These are phyloP conservation scores for Hevea brasiliensis DNA, from an alignment of 345 rosid genomes.

Conservation along the genomic window DNA sequence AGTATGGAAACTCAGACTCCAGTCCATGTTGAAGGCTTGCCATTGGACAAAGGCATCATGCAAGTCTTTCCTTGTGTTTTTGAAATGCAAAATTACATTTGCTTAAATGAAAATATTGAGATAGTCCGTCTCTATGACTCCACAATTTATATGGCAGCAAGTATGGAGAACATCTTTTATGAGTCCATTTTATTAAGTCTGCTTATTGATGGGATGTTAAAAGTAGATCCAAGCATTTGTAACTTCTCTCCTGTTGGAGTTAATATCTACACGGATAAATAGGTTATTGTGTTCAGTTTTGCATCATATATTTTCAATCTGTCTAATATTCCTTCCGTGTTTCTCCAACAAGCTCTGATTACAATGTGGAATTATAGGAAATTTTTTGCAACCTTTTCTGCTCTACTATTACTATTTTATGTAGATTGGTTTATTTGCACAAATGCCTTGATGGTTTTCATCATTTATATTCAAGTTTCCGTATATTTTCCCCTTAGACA, in stretches of 20 bases:
- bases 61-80: not conserved
- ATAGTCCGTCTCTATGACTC: too few relatives aligned
- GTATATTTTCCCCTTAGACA: not conserved
- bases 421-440: not conserved
- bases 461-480: not conserved
- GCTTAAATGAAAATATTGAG: not conserved
- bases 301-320: not conserved
- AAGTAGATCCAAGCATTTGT: not conserved
- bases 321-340: not conserved
- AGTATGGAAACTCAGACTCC: not conserved
- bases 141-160: not conserved
- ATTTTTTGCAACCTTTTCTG: not conserved
- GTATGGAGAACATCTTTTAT: not conserved
- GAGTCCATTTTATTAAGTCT: not conserved
- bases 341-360: not conserved
- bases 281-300: not conserved
- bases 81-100: too few relatives aligned
- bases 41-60: not conserved
- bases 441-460: not conserved
- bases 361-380: not conserved
- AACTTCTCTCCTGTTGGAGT: not conserved
- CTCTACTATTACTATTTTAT: not conserved
- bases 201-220: not conserved
- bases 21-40: not conserved
- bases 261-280: not conserved